A percentile compares a stretch with the other conserved stretches of the same genome.
These are phyloP conservation scores for Eimeria necatrix DNA, from an alignment of 169 alveolate species.

Conservation along the genomic window DNA sequence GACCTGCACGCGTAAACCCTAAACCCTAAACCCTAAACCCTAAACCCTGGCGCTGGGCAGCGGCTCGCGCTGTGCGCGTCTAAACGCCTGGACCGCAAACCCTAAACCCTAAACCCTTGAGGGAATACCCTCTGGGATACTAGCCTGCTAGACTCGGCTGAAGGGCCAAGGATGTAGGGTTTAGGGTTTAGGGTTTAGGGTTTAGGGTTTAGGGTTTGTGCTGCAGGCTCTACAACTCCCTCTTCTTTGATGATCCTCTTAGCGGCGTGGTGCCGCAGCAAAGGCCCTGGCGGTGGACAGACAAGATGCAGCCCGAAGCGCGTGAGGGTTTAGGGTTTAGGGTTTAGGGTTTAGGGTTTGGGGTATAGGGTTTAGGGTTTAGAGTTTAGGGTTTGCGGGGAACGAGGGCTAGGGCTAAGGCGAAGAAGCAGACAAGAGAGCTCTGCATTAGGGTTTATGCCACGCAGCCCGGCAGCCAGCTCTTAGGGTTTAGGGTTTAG, in stretches of 20 bases:
- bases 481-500: constrained; percentile 27
- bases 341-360: constrained; percentile 55
- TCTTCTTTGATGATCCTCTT: background rate
- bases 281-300: constrained; percentile 19
- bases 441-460: too few relatives aligned
- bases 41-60: too few relatives aligned
- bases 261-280: background rate
- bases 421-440: background rate
- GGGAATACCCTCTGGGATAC: background rate
- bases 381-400: constrained; percentile 37
- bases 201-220: constrained; percentile 35
- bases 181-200: constrained; percentile 11
- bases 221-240: constrained; percentile 28
- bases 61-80: too few relatives aligned
- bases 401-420: too few relatives aligned
- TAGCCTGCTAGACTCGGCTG: background rate
- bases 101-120: constrained; percentile 42
- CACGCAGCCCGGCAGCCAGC: too few relatives aligned
- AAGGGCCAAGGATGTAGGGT: background rate
- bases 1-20: constrained; percentile 53
- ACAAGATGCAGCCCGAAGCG: background rate
- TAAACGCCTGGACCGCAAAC: constrained; percentile 8
- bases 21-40: constrained; percentile 45
- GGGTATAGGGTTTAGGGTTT: constrained; percentile 2
- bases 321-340: constrained; percentile 38